These are phyloP conservation scores for Carnegiea gigantea DNA, from an alignment of 179 eudicot genomes.

Conservation along the genomic window DNA sequence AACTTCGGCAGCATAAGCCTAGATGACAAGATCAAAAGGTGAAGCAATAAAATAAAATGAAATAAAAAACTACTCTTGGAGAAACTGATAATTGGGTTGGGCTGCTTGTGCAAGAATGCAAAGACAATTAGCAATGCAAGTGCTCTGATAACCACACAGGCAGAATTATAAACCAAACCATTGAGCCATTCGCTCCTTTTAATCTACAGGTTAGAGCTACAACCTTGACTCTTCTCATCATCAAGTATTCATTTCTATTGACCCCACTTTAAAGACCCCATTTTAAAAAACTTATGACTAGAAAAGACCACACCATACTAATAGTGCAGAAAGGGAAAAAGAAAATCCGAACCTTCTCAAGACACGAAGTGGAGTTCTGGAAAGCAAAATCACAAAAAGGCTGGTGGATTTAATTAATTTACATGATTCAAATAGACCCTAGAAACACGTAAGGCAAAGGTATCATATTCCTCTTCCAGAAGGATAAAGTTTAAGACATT, in stretches of 20 bases:
- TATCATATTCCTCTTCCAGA: background rate
- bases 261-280: background rate
- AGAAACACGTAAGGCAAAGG: background rate
- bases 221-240: background rate
- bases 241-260: background rate
- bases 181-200: background rate
- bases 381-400: background rate
- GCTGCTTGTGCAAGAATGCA: background rate
- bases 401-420: background rate
- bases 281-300: background rate
- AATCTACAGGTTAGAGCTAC: background rate
- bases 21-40: conserved; percentile 11
- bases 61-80: background rate
- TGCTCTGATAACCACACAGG: background rate
- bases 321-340: background rate
- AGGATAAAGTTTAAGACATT: background rate
- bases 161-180: background rate
- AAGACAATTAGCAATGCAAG: background rate
- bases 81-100: background rate
- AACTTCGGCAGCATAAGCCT: conserved; percentile 69
- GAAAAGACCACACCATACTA: background rate
- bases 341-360: background rate
- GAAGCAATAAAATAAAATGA: background rate
- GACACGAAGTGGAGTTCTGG: background rate
- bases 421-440: background rate